Percentiles rank a stretch among this genome's conserved stretches.
Conservation (phyloP, 441 rosid species). For the Adansonia madagascariensis region DNA sequence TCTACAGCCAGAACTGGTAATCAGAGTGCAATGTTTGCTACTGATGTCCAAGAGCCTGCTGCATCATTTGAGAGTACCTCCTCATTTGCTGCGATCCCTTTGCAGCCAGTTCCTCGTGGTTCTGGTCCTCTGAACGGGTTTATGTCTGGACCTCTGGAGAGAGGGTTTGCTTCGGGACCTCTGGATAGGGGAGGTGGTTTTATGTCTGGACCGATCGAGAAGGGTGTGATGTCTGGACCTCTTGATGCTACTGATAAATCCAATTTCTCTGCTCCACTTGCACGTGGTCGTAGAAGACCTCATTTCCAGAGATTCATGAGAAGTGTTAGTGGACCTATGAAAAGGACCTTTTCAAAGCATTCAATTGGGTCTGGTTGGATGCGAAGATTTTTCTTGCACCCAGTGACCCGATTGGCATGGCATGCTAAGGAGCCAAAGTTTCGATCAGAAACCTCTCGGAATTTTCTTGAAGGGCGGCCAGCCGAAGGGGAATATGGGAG, state of each 20-base stretch:
- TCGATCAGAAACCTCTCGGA: conserved; percentile 58
- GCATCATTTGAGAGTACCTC: conserved; percentile 96
- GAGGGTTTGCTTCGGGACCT: conserved; percentile 92
- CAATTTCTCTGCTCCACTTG: conserved; percentile 92
- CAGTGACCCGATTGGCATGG: conserved; percentile 73
- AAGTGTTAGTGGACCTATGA: conserved; percentile 94
- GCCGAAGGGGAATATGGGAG: conserved; percentile 60
- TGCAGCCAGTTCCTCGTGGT: conserved; percentile 89
- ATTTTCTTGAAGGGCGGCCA: conserved; percentile 57
- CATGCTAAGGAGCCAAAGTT: conserved; percentile 68
- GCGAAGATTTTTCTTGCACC: conserved; percentile 76
- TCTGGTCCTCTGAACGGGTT: conserved; percentile 87
- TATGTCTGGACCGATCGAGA: conserved; percentile 95
- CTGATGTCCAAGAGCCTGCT: conserved; percentile 82
- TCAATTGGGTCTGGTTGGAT: conserved; percentile 75
- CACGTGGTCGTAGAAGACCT: conserved; percentile 62
- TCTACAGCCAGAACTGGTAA: conserved; percentile 91
- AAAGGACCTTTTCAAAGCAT: conserved; percentile 81
- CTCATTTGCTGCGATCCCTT: conserved; percentile 86
- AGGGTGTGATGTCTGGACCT: conserved; percentile 94
- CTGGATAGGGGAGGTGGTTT: conserved; percentile 81
- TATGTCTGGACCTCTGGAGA: conserved; percentile 92
- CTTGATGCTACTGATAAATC: conserved; percentile 77
- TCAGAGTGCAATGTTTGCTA: conserved; percentile 68
- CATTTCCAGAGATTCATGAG: conserved; percentile 71